Conservation (phyloP, 768 basidiomycete species). For the Leucogyrophana mollusca region DNA sequence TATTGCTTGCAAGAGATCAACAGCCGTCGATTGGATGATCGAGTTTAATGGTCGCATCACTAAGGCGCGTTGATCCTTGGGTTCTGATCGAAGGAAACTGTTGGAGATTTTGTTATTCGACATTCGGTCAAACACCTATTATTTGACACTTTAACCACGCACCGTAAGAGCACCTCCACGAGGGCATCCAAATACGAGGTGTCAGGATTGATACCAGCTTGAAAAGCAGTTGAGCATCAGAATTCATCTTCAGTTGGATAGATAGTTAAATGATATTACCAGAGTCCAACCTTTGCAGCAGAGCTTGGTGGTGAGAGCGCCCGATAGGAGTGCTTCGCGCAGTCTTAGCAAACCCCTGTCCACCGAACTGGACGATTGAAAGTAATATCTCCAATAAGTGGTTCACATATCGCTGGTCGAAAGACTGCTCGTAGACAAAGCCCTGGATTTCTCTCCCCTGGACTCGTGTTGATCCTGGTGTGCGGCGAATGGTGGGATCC, state of each 20-base stretch:
- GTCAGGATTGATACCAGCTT: slow-evolving; percentile 48
- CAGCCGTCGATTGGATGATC: slow-evolving; percentile 66
- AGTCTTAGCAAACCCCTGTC: slow-evolving; percentile 81
- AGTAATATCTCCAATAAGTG: slow-evolving; percentile 79
- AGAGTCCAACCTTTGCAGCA: slow-evolving; percentile 59
- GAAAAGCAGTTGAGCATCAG: slow-evolving; percentile 9
- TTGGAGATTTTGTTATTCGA: slow-evolving; percentile 1
- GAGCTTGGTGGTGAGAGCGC: slow-evolving; percentile 60
- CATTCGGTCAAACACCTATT: too few species aligned
- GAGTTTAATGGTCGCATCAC: slow-evolving; percentile 64
- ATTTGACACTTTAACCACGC: slow-evolving; percentile 18
- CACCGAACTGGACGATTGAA: slow-evolving; percentile 81
- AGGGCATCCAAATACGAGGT: slow-evolving; percentile 77
- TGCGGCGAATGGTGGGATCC: slow-evolving; percentile 63
- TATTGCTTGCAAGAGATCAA: slow-evolving; percentile 83
- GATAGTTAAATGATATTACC: slow-evolving; percentile 41
- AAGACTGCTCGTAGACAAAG: slow-evolving; percentile 67
- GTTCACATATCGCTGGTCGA: slow-evolving; percentile 72
- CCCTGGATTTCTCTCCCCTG: slow-evolving; percentile 66
- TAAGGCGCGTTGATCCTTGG: slow-evolving; percentile 42
- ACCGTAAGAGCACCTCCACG: slow-evolving; percentile 74
- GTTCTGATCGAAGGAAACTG: slow-evolving; percentile 81
- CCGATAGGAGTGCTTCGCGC: slow-evolving; percentile 63
- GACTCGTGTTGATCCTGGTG: slow-evolving; percentile 47
- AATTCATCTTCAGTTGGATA: slow-evolving; percentile 9